These are phyloP conservation scores for Pseudogymnoascus sp. DNA, from an alignment of 2,329 filamentous ascomycete genomes.

Conservation along the genomic window DNA sequence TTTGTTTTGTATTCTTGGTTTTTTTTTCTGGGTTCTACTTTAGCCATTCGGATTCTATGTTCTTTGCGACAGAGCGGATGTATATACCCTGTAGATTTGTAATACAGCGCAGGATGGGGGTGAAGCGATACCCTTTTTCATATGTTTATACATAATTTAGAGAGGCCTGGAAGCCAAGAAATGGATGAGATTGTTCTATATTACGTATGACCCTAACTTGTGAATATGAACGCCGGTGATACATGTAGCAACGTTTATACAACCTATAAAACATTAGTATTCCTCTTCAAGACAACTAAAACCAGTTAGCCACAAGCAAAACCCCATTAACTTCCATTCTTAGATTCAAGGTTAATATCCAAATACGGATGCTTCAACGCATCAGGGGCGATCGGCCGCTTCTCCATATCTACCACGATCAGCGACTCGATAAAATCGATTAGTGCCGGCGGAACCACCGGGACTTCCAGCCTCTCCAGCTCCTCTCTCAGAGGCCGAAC, in stretches of 20 bases:
- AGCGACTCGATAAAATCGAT: too few relatives aligned
- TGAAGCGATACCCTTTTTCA: background rate
- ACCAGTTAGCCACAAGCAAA: background rate
- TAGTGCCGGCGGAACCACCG: too few relatives aligned
- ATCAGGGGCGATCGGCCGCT: background rate
- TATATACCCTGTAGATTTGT: background rate
- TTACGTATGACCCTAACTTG: slow-evolving; percentile 43
- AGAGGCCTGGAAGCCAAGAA: slow-evolving; percentile 39
- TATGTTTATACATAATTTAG: slow-evolving; percentile 35
- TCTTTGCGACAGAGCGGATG: background rate
- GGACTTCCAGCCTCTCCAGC: too few relatives aligned
- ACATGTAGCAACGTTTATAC: background rate
- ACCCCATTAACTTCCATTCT: background rate
- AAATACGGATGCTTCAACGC: background rate
- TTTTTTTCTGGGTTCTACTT: background rate
- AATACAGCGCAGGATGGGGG: background rate
- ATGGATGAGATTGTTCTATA: slow-evolving; percentile 42
- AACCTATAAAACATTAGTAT: background rate
- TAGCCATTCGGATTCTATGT: background rate
- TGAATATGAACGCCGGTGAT: background rate
- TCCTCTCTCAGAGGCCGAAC: too few relatives aligned
- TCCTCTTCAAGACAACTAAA: background rate
- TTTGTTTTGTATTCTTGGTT: background rate
- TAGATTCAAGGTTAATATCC: background rate
- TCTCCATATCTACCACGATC: too few relatives aligned